phyloP scores from a whole-genome alignment of 2,329 filamentous ascomycete genomes.

The Neobulgaria alba region DNA sequence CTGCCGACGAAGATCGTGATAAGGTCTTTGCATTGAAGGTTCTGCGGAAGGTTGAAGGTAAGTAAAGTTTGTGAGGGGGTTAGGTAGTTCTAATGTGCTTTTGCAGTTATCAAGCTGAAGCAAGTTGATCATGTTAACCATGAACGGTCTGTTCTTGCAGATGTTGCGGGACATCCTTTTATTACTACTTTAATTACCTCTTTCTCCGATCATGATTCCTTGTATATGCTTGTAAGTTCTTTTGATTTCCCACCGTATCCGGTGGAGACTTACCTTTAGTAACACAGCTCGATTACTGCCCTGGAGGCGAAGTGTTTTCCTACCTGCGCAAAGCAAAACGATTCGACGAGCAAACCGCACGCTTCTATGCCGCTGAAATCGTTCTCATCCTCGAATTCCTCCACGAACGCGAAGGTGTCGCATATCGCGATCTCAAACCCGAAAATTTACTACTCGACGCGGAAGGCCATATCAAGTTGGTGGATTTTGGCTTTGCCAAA shows the following conservation, averaged over 20 bases:
- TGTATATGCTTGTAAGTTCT: constrained; percentile 64
- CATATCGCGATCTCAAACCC: constrained; percentile 75
- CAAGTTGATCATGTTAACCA: constrained; percentile 82
- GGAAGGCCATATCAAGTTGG: constrained; percentile 71
- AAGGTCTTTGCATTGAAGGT: constrained; percentile 79
- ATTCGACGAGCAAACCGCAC: constrained; percentile 69
- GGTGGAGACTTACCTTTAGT: background rate
- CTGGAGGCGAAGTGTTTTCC: constrained; percentile 76
- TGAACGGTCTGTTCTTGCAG: constrained; percentile 68
- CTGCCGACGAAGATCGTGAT: constrained; percentile 43
- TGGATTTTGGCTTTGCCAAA: constrained; percentile 83
- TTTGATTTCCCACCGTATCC: too few species aligned
- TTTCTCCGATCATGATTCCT: constrained; percentile 69
- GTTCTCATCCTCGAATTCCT: constrained; percentile 73
- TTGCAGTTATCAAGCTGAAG: constrained; percentile 66
- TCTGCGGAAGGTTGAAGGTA: constrained; percentile 54
- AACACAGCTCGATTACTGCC: constrained; percentile 61
- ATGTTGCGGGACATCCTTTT: constrained; percentile 73
- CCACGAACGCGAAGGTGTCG: constrained; percentile 70
- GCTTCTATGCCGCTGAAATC: constrained; percentile 79
- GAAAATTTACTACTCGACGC: constrained; percentile 74
- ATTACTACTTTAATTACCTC: constrained; percentile 72
- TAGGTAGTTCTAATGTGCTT: constrained; percentile 3
- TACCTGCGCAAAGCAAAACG: constrained; percentile 70
- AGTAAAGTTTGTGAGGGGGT: constrained; percentile 4